Evolutionary conservation across 2,329 filamentous ascomycete genomes (phyloP).

Genomic region (Metarhizium brunneum): DNA sequence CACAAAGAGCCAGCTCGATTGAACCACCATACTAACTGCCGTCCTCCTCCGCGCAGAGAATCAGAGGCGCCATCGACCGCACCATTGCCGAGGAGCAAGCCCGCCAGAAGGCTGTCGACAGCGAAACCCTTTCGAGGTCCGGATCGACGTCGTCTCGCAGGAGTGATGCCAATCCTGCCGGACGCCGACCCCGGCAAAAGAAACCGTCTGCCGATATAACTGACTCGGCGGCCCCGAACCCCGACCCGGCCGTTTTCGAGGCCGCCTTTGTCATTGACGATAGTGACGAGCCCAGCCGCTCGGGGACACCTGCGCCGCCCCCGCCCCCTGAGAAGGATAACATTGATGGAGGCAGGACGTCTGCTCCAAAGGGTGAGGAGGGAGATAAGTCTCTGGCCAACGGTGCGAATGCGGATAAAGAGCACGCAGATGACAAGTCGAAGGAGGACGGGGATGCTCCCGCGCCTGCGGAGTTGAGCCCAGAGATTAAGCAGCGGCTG

Average conservation of each 20-base stretch:
- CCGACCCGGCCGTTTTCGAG: slow-evolving; percentile 83
- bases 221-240: slow-evolving; percentile 38
- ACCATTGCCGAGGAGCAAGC: slow-evolving; percentile 89
- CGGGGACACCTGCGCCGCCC: slow-evolving; percentile 45
- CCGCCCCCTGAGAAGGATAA: slow-evolving; percentile 26
- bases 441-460: slow-evolving; percentile 2
- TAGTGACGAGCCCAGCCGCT: slow-evolving; percentile 57
- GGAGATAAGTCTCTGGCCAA: slow-evolving; percentile 14
- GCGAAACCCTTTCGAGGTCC: slow-evolving; percentile 30
- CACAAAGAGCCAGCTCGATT: background rate
- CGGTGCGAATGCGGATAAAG: slow-evolving; percentile 12
- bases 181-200: slow-evolving; percentile 27
- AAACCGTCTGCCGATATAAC: slow-evolving; percentile 26
- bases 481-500: slow-evolving; percentile 66
- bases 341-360: slow-evolving; percentile 10
- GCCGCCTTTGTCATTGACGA: slow-evolving; percentile 81
- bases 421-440: slow-evolving; percentile 8
- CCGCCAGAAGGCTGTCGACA: slow-evolving; percentile 52
- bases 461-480: slow-evolving; percentile 48
- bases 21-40: background rate
- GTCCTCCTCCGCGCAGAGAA: slow-evolving; percentile 42
- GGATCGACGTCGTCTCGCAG: slow-evolving; percentile 28
- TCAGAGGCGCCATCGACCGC: slow-evolving; percentile 77
- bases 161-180: slow-evolving; percentile 23
- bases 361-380: slow-evolving; percentile 9